Evolutionary conservation across 306 rosid species (phyloP).

Genomic region (Comarum palustre): DNA sequence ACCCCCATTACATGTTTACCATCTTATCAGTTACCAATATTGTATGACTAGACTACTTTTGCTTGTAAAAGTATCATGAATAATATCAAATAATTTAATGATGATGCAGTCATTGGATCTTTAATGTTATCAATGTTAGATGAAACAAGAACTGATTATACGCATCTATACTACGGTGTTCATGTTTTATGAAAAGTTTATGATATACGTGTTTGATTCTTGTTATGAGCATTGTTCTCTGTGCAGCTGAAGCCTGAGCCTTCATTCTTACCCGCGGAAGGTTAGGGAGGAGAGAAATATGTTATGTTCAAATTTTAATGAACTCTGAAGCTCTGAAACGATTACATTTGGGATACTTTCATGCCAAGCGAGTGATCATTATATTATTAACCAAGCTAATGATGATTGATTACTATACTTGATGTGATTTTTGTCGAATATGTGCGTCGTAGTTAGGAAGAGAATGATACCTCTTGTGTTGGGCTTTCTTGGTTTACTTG

Average conservation of each 20-base stretch:
- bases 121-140: neutral
- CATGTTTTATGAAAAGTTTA: neutral
- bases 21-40: conserved; percentile 23
- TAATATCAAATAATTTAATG: conserved; percentile 11
- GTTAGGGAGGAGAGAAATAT: neutral
- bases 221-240: neutral
- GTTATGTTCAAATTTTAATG: neutral
- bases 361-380: neutral
- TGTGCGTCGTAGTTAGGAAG: neutral
- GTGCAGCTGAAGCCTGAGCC: neutral
- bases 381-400: neutral
- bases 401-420: neutral
- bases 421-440: conserved; percentile 8
- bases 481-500: neutral
- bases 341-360: neutral
- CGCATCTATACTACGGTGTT: neutral
- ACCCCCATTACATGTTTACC: conserved; percentile 33
- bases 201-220: neutral
- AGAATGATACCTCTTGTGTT: neutral
- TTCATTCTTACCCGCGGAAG: neutral
- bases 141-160: neutral
- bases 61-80: conserved; percentile 40
- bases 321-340: neutral
- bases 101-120: conserved; percentile 3
- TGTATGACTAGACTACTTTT: conserved; percentile 37